Base-by-base conservation (phyloP, 768 basidiomycete species). In the Clitopilus passeckerianus region DNA sequence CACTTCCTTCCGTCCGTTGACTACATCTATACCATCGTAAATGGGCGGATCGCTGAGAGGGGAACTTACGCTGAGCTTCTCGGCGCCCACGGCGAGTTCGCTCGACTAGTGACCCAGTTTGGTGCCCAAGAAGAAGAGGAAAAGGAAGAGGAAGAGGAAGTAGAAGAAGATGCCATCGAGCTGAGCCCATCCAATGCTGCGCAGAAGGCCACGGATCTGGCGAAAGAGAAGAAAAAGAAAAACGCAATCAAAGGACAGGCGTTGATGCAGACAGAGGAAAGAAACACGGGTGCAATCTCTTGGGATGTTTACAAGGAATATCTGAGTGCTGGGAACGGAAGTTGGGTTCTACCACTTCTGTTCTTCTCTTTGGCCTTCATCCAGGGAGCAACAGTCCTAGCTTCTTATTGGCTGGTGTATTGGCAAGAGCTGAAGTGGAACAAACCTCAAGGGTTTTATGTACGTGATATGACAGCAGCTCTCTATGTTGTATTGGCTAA, bases 1-100 rank as follows among this genome's bases (percentile, higher is more conserved):
- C 93, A 96, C 72, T 91, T 95, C 76, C 81, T 98, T 23, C 89
- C 91, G 0, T 79, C 89, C 59, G 91, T 92, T 24, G 93, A 96
- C 71, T 90, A 91, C 67, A 89, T 98, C 68, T 86, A 87, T 67
- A 86, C 87, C 34, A 74, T 98, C 55, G 80, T 81, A 10, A 86
- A 93, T 41, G 94, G 95, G 6, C 78, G 76, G 34, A 85, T 98
- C 59, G 83, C 82, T 20, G 94, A 96, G 71, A 82, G 80, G 10
- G 95, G 95, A 1, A 88, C 91, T 1, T 96, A 90, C 64, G 66
- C 74, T 0, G 86, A 90, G 53, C 80, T 98, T 35, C 85, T 91
- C 73, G 71, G 71, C 8, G 80, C 75, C 34, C 73, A 85, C 2
- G 86, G 86, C 1, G 83, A 84, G 34, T 96, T 96, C 66, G 73